A percentile compares a stretch with the other conserved stretches of the same genome.
These are phyloP conservation scores for Aureobasidium pullulans DNA, from an alignment of 2,329 filamentous ascomycete genomes.

Conservation along the genomic window DNA sequence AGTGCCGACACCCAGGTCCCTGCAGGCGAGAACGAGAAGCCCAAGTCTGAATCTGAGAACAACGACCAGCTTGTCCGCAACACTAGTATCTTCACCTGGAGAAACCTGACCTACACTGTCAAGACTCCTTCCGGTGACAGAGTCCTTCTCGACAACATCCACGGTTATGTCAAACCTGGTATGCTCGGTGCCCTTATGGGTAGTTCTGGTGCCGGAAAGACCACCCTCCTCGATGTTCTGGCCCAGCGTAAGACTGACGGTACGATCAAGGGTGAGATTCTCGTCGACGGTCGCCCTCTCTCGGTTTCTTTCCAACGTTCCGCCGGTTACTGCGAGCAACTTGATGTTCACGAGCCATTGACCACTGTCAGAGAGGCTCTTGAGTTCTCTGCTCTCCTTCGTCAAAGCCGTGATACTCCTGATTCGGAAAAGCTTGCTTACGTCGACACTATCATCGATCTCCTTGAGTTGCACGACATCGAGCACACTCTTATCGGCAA, in stretches of 20 bases:
- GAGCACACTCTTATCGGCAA: constrained; percentile 58
- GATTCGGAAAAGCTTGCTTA: constrained; percentile 59
- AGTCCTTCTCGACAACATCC: constrained; percentile 51
- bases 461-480: constrained; percentile 61
- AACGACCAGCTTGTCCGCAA: constrained; percentile 18
- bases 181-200: constrained; percentile 76
- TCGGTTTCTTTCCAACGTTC: constrained; percentile 44
- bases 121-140: constrained; percentile 38
- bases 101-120: constrained; percentile 73
- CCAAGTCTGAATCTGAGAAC: constrained; percentile 1
- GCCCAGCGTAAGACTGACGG: constrained; percentile 40
- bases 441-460: constrained; percentile 54
- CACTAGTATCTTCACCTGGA: constrained; percentile 61
- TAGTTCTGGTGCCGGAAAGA: constrained; percentile 53
- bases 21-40: background rate
- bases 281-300: constrained; percentile 36
- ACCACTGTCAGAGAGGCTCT: constrained; percentile 61
- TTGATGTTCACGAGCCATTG: constrained; percentile 60
- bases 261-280: constrained; percentile 37
- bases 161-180: constrained; percentile 69
- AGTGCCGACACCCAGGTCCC: constrained; percentile 5
- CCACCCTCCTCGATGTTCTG: constrained; percentile 32
- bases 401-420: constrained; percentile 52
- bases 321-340: constrained; percentile 53
- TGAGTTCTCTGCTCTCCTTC: constrained; percentile 57